Base-by-base conservation (phyloP, 2,329 filamentous ascomycete genomes). In the Fusarium azukiicola region DNA sequence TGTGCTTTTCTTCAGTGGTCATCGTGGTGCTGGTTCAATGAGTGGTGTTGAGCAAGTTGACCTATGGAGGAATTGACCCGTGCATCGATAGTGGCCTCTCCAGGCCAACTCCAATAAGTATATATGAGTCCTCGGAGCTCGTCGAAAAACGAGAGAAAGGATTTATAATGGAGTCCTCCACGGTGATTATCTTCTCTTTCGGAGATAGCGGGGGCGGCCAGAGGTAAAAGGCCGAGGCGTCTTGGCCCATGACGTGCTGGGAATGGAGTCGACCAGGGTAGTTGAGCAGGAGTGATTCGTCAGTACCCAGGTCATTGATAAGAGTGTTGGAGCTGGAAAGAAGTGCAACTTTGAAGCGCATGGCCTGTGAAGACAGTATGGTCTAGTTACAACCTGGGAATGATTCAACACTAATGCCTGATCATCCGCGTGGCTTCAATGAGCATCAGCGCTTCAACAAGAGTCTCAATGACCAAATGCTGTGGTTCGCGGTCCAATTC, bases 121-220 rank as follows among this genome's bases (percentile, higher is more conserved):
- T 42, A 23, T 42, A 61, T 23, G 2, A n/a, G 36, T 10, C 54
- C 56, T 61, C 56, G 56, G 56, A 21, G 61, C 32, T n/a, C 21
- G 40, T 32, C 38, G 27, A 64, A 64, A 40, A 64, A 32, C 40
- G 42, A 64, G 38, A 64, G 61, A 21, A 64, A 23, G 17, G 61
- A 64, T 44, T 64, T 32, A 40, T 64, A 46, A 64, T 64, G 17
- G 38, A 46, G 36, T 46, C n/a, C 16, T 64, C 61, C 36, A 61
- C 56, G 38, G 61, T 64, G 61, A 61, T 61, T 61, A 40, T 61
- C 36, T 61, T 61, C 56, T 61, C 56, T 42, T 61, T 61, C 56
- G 56, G 56, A 61, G 56, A 61, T 61, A 61, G 56, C 11, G n/a
- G 40, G 61, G 42, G 61, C 32, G 40, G 19, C 19, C 17, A 23